Conservation (phyloP, 495 filamentous ascomycete species). For the Penicillium pancosmium region DNA sequence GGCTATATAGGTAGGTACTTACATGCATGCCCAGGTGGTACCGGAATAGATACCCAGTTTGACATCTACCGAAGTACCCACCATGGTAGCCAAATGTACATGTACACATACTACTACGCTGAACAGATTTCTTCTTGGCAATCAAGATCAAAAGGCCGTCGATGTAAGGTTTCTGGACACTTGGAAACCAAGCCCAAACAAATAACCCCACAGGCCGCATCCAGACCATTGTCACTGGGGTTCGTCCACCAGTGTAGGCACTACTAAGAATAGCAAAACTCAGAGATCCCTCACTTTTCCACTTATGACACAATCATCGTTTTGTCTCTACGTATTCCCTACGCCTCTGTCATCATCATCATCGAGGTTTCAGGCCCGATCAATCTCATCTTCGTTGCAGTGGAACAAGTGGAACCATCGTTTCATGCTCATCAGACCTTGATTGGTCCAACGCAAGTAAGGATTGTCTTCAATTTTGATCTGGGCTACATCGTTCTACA, state of each 20-base stretch:
- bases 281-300: neutral
- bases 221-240: neutral
- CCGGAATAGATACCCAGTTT: too few relatives aligned
- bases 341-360: too few relatives aligned
- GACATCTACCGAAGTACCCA: too few relatives aligned
- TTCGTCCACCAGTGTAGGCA: neutral
- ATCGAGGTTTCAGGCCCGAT: too few relatives aligned
- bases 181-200: neutral
- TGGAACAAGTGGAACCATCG: constrained; percentile 7
- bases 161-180: neutral
- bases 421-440: neutral
- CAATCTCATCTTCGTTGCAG: neutral
- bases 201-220: constrained; percentile 1
- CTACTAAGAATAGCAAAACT: constrained; percentile 1
- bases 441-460: constrained; percentile 5
- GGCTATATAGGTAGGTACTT: too few relatives aligned
- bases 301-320: neutral
- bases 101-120: too few relatives aligned
- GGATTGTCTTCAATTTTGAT: constrained; percentile 14
- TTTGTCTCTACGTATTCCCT: too few relatives aligned
- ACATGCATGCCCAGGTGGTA: too few relatives aligned
- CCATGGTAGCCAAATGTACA: too few relatives aligned
- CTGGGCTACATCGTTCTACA: constrained; percentile 14
- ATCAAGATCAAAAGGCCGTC: neutral
- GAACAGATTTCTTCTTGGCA: too few relatives aligned